Base-by-base conservation (phyloP, 1,284 basidiomycete species). In the Trichosporon coremiiforme region DNA sequence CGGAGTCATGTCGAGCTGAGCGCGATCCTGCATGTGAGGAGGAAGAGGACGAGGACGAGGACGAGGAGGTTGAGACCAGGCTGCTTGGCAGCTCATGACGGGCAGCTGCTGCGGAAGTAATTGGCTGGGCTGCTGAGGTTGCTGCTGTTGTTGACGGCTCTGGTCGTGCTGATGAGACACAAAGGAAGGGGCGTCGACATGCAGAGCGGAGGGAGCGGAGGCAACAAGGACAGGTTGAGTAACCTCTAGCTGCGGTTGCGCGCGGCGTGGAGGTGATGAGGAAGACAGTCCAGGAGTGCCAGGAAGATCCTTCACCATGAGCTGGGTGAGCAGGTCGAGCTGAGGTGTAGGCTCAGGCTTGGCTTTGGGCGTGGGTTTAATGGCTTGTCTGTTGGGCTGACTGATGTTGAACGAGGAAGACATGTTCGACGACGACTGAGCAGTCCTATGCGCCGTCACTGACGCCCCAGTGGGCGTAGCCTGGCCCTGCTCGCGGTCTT, bases 261-360 rank as follows among this genome's bases (percentile, higher is more conserved):
- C 20, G 6, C n/a, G 20, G 20, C 47, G 47, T 53, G 47, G n/a
- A 22, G 47, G 47, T n/a, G 47, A 53, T 2, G 47, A 22, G n/a
- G 47, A 53, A 22, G 47, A 53, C 47, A 53, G 20, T 53, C 47
- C n/a, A n/a, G n/a, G n/a, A n/a, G n/a, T n/a, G n/a, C n/a, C 47
- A 12, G 47, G n/a, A 20, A 53, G 47, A 53, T 22, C 47, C 17
- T 53, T n/a, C 47, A 53, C 8, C 47, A 53, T 53, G 47, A 53
- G 47, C 47, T 53, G 7, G 5, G 47, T 53, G 47, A 53, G 47
- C 1, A 22, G n/a, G 9, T 53, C 47, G 47, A 53, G 47, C 47
- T 53, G n/a, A 9, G 47, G 47, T 20, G 47, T 53, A n/a, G n/a
- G n/a, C n/a, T n/a, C n/a, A 8, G 47, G 47, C 47, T 22, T 6